phyloP scores from a whole-genome alignment of 495 filamentous ascomycete genomes.

The Neurospora sublineolata region DNA sequence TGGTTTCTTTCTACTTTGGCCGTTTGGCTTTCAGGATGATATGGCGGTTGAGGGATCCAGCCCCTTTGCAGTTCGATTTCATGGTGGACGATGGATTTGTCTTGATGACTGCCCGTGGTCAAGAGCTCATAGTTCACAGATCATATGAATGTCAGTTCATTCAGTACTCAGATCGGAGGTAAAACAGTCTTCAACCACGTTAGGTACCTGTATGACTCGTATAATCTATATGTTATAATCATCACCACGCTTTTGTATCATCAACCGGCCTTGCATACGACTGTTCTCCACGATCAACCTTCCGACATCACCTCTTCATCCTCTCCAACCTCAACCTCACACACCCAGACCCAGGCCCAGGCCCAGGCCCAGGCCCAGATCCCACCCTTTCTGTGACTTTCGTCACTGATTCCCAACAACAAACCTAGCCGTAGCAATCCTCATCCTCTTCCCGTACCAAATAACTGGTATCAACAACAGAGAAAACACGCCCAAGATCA shows the following conservation, averaged over 20 bases:
- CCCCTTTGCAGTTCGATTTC: background rate
- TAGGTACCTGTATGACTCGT: no score
- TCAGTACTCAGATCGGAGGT: background rate
- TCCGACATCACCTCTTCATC: background rate
- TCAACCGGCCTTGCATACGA: no score
- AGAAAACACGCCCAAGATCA: slow-evolving; percentile 17
- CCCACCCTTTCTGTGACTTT: no score
- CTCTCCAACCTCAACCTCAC: background rate
- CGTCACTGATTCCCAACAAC: slow-evolving; percentile 18
- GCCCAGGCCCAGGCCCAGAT: no score
- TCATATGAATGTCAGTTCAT: background rate
- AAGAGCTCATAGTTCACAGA: background rate
- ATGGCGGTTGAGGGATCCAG: background rate
- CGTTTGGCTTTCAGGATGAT: background rate
- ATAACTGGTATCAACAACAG: slow-evolving; percentile 17
- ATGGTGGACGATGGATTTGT: background rate
- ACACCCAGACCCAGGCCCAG: no score
- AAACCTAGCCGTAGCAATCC: slow-evolving; percentile 20
- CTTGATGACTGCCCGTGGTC: background rate
- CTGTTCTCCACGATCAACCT: background rate
- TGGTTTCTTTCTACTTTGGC: background rate
- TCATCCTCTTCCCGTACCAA: slow-evolving; percentile 18
- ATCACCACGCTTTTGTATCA: no score
- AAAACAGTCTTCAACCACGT: background rate
- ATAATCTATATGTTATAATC: no score